These are phyloP conservation scores for Trichophyton verrucosum DNA, from an alignment of 2,329 filamentous ascomycete species.

Conservation along the genomic window DNA sequence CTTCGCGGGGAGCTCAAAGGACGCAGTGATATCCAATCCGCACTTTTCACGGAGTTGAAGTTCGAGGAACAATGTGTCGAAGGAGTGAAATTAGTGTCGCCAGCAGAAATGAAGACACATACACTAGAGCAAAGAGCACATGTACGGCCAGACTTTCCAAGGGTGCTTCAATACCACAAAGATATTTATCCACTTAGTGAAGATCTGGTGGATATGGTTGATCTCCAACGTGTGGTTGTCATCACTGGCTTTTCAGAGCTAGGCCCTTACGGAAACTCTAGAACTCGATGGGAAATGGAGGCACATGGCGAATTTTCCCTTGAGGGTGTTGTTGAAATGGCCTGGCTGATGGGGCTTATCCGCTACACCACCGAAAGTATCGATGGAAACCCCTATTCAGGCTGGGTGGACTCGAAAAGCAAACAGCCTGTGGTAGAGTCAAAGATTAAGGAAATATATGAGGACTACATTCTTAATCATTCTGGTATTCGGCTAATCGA, in stretches of 20 bases:
- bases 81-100: not conserved
- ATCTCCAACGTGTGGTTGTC: constrained; percentile 28
- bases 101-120: not conserved
- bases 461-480: constrained; percentile 21
- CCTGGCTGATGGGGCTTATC: constrained; percentile 99
- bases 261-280: constrained; percentile 84
- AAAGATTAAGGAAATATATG: constrained; percentile 4
- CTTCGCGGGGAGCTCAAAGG: constrained; percentile 15
- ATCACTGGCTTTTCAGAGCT: constrained; percentile 25
- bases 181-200: constrained; percentile 15
- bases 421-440: not conserved
- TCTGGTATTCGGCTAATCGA: constrained; percentile 26
- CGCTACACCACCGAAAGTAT: constrained; percentile 95
- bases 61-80: constrained; percentile 3
- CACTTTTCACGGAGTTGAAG: constrained; percentile 16
- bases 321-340: constrained; percentile 96
- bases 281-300: constrained; percentile 99
- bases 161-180: constrained; percentile 17
- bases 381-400: constrained; percentile 51
- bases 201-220: constrained; percentile 27
- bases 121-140: not conserved
- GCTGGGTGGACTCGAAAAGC: constrained; percentile 7
- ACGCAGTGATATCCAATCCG: constrained; percentile 15
- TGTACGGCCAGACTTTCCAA: constrained; percentile 17
- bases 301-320: constrained; percentile 90